Evolutionary conservation across 2,329 filamentous ascomycete species (phyloP).

Genomic region (Fusarium penzigii): DNA sequence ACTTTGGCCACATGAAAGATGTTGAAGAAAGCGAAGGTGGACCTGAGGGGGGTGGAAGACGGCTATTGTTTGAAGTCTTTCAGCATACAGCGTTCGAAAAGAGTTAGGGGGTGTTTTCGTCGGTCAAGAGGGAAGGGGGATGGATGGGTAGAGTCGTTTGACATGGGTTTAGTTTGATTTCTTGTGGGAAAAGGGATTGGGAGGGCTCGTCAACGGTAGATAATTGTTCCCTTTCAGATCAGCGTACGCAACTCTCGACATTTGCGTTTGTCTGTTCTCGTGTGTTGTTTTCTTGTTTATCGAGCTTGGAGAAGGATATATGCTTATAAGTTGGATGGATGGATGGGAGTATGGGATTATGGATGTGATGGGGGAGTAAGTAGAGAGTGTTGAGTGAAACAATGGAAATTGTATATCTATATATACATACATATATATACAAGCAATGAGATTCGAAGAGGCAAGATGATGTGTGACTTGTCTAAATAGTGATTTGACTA

Average conservation of each 20-base stretch:
- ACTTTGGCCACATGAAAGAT: neutral
- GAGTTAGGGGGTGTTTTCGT: too few relatives aligned
- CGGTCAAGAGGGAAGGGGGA: neutral
- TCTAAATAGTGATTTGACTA: neutral
- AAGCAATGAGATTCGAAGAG: neutral
- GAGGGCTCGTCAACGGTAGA: neutral
- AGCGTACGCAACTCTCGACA: neutral
- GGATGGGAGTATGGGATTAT: neutral
- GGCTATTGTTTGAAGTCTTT: too few relatives aligned
- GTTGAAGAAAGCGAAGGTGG: too few relatives aligned
- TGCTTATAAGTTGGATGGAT: neutral
- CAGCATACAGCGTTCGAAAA: too few relatives aligned
- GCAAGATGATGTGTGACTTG: slow-evolving; percentile 3
- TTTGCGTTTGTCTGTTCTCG: neutral
- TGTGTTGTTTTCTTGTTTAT: neutral
- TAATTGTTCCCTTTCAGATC: neutral
- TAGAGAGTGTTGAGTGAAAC: neutral
- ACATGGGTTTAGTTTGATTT: too few relatives aligned
- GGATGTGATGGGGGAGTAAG: neutral
- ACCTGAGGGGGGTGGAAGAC: too few relatives aligned
- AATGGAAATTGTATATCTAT: slow-evolving; percentile 10
- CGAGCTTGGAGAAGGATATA: slow-evolving; percentile 1
- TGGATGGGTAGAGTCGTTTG: neutral
- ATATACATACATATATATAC: neutral
- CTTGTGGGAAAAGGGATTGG: neutral